Percentiles rank a stretch among this genome's conserved stretches.
phyloP scores from a whole-genome alignment of 1,139 yeast genomes.

The Debaryomyces sp. region DNA sequence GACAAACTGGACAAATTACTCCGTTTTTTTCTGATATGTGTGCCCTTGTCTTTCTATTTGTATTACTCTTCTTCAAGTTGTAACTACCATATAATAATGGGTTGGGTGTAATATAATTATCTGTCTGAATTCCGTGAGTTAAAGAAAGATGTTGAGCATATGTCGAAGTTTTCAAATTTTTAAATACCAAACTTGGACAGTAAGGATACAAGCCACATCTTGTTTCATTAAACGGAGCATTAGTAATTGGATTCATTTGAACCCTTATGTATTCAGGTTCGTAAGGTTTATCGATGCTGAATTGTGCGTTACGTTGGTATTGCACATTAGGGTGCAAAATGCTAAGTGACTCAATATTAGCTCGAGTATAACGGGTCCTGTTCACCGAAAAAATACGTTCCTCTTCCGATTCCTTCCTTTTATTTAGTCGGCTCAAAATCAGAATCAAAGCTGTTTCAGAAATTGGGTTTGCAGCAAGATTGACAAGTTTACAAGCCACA shows the following conservation, averaged over 20 bases:
- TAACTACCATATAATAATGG: conserved; percentile 18
- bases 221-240: conserved; percentile 20
- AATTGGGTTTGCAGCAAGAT: neutral
- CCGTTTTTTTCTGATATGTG: conserved; percentile 21
- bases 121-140: conserved; percentile 27
- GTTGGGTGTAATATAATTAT: conserved; percentile 22
- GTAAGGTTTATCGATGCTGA: conserved; percentile 8
- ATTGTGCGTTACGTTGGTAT: conserved; percentile 9
- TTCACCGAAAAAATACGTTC: conserved; percentile 5
- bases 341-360: neutral
- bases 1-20: conserved; percentile 20
- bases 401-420: neutral
- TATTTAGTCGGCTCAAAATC: neutral
- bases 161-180: conserved; percentile 27
- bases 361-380: conserved; percentile 10
- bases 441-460: neutral
- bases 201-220: conserved; percentile 30
- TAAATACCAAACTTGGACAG: conserved; percentile 24
- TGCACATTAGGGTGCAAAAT: conserved; percentile 7
- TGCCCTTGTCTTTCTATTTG: conserved; percentile 20
- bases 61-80: conserved; percentile 18
- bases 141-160: conserved; percentile 31
- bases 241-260: neutral
- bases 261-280: conserved; percentile 11
- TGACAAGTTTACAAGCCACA: neutral